These are phyloP conservation scores for Thalassiosira livingstoniorum DNA, from an alignment of 352 stramenopile species.

Conservation along the genomic window DNA sequence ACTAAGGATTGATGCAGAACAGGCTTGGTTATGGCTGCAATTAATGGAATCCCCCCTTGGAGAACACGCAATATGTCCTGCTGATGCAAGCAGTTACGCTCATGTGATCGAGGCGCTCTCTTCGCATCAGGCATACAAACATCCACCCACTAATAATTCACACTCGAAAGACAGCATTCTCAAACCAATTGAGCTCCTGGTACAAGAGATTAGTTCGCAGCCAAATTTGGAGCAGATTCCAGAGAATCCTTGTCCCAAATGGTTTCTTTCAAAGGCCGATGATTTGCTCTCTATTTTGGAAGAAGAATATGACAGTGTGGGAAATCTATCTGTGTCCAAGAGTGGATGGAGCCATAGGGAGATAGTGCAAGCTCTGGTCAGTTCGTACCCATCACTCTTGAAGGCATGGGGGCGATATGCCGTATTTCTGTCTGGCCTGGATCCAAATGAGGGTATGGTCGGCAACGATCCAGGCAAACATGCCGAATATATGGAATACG, in stretches of 20 bases:
- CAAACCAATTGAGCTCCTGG: conserved; percentile 31
- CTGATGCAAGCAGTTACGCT: conserved; percentile 42
- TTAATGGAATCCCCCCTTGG: conserved; percentile 51
- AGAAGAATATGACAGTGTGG: conserved; percentile 24
- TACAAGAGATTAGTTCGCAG: conserved; percentile 32
- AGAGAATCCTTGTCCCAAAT: conserved; percentile 31
- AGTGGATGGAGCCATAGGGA: conserved; percentile 20
- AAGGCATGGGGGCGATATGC: conserved; percentile 59
- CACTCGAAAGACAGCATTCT: neutral
- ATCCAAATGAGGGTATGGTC: neutral
- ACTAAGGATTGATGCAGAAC: conserved; percentile 26
- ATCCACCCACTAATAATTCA: neutral
- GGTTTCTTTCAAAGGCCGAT: conserved; percentile 53
- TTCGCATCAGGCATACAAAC: conserved; percentile 3
- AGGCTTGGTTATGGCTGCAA: conserved; percentile 47
- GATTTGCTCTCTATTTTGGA: conserved; percentile 41
- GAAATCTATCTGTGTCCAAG: neutral
- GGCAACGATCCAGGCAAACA: too few relatives aligned
- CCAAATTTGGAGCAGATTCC: conserved; percentile 3
- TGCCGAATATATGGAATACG: conserved; percentile 25
- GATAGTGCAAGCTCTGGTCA: conserved; percentile 26
- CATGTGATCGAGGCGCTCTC: conserved; percentile 56
- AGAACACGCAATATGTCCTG: conserved; percentile 31
- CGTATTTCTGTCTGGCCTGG: conserved; percentile 9
- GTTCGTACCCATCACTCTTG: conserved; percentile 34